A percentile compares a stretch with the other conserved stretches of the same genome.
Evolutionary conservation across 306 rosid genomes (phyloP).

Genomic region (Psophocarpus tetragonolobus): DNA sequence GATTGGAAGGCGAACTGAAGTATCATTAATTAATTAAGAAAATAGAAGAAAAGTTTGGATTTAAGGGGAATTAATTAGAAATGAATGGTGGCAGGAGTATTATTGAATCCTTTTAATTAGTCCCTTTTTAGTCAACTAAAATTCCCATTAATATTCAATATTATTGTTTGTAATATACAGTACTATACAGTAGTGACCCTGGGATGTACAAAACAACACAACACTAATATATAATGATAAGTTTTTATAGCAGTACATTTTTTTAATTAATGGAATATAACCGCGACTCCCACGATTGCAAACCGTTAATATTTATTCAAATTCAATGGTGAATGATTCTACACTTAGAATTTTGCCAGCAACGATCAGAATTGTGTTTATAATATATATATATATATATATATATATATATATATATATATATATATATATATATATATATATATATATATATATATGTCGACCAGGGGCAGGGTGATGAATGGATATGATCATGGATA

Average conservation of each 20-base stretch:
- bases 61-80: background rate
- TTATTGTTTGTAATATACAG: background rate
- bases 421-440: no score
- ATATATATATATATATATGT: slow-evolving; percentile 27
- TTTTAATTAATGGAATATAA: no score
- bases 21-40: background rate
- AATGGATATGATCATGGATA: slow-evolving; percentile 17
- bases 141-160: background rate
- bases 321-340: slow-evolving; percentile 12
- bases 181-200: slow-evolving; percentile 4
- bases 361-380: slow-evolving; percentile 9
- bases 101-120: background rate
- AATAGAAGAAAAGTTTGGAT: background rate
- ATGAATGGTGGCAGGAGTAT: background rate
- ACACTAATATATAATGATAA: slow-evolving; percentile 20
- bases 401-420: no score
- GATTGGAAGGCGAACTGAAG: background rate
- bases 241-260: slow-evolving; percentile 3
- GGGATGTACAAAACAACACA: slow-evolving; percentile 41
- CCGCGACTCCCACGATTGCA: background rate
- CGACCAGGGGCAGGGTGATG: slow-evolving; percentile 41
- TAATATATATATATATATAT: slow-evolving; percentile 14
- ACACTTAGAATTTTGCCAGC: background rate
- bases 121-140: background rate
- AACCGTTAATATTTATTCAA: background rate